Conservation (phyloP, 192 early-diverging fungal genomes). For the Spinellus fusiger region DNA sequence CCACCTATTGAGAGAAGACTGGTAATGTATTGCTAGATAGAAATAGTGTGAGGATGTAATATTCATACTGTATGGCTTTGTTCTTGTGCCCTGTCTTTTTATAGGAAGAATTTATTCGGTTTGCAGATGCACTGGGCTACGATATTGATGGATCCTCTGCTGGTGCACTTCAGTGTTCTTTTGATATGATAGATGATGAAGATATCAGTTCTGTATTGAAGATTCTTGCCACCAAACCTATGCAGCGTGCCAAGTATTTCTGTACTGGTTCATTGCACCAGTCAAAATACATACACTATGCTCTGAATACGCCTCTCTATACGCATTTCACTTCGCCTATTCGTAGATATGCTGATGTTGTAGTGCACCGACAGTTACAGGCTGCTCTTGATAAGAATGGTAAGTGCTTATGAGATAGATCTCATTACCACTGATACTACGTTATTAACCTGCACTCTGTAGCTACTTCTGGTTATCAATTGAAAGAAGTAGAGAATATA, state of each 20-base stretch:
- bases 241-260: conserved; percentile 99
- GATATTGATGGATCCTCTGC: conserved; percentile 65
- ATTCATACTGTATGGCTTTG: too few species aligned
- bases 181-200: conserved; percentile 56
- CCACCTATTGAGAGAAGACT: conserved; percentile 55
- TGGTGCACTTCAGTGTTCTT: conserved; percentile 47
- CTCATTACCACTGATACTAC: background rate
- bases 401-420: conserved; percentile 12
- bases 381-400: conserved; percentile 46
- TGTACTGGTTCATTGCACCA: conserved; percentile 81
- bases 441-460: background rate
- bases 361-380: conserved; percentile 89
- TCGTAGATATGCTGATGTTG: conserved; percentile 94
- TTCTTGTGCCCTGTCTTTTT: too few species aligned
- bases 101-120: conserved; percentile 50
- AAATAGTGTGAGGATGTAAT: too few species aligned
- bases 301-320: conserved; percentile 88
- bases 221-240: conserved; percentile 82
- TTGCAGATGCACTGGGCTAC: conserved; percentile 52
- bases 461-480: conserved; percentile 14
- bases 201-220: conserved; percentile 62
- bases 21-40: conserved; percentile 5
- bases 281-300: conserved; percentile 84
- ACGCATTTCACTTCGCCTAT: conserved; percentile 99
- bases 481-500: conserved; percentile 31